phyloP scores from a whole-genome alignment of 768 basidiomycete genomes.

The Mycena latifolia region DNA sequence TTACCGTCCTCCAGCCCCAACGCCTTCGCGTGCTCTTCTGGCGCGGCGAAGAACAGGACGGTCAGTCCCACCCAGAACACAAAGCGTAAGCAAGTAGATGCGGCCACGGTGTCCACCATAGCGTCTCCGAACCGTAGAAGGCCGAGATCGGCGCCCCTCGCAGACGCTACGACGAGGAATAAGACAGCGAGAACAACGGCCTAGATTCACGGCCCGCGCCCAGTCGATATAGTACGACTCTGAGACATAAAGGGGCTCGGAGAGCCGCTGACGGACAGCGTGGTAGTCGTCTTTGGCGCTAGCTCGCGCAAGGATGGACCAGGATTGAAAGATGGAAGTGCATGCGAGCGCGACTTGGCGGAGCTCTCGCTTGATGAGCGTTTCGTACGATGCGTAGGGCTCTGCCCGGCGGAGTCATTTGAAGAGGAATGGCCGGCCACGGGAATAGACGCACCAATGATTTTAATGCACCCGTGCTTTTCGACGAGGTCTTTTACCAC shows the following conservation, averaged over 20 bases:
- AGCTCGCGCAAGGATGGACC: neutral
- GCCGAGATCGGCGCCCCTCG: neutral
- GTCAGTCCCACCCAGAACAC: neutral
- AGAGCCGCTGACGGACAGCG: conserved; percentile 3
- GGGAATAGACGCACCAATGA: conserved; percentile 24
- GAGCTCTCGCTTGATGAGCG: conserved; percentile 19
- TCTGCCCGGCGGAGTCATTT: neutral
- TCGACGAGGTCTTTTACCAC: conserved; percentile 16
- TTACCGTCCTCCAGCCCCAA: conserved; percentile 1
- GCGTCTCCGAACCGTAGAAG: neutral
- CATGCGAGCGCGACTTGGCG: conserved; percentile 20
- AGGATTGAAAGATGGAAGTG: conserved; percentile 3
- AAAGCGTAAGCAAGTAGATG: neutral
- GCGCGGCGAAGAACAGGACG: conserved; percentile 1
- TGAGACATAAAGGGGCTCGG: neutral
- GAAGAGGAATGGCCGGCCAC: neutral
- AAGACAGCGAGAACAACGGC: neutral
- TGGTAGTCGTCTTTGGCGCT: neutral
- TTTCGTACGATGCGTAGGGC: conserved; percentile 27
- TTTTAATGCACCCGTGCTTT: conserved; percentile 24
- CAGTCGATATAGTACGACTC: conserved; percentile 7
- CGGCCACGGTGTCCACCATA: neutral
- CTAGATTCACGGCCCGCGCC: conserved; percentile 3
- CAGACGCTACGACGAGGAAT: neutral
- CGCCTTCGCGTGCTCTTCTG: neutral